Evolutionary conservation across 2,329 filamentous ascomycete species (phyloP), one percentile per base, ranked within the genome.

Genomic region (Harringtonia lauricola): DNA sequence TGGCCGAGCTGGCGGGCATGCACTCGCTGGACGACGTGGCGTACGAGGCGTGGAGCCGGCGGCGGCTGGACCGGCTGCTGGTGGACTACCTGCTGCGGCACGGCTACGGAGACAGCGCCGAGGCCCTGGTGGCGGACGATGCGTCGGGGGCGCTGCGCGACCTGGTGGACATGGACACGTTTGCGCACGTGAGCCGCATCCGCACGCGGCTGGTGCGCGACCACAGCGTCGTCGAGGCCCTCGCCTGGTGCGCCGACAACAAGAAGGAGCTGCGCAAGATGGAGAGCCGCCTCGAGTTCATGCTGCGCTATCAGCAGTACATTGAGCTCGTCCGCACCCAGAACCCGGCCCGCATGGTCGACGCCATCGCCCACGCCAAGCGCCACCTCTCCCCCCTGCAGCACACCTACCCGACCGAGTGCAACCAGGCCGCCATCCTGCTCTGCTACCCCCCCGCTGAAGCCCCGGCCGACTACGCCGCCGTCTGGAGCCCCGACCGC

Each of bases 171-270:
- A 72, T 95, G 2, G 81, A 88, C 41, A 90, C 88, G 0, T 96
- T 96, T 62, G 77, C 84, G 42, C 76, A 83, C 53, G 90, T 89
- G 67, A 82, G 82, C 48, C 74, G 73, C 46, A 87, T 96, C 51
- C 79, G 86, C 47, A 72, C 81, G 54, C 84, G 81, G 48, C 64
- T 98, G 47, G 37, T 49, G 66, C 46, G 76, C 36, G 71, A 72
- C 33, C 79, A 81, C 28, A 85, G 79, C 52, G 83, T 90, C 5
- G 71, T 72, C 30, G 85, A 94, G 54, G 89, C 88, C 19, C 63
- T 98, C 43, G 76, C 79, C 13, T 98, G 92, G 92, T 95, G 92
- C 60, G 77, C 72, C 15, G 90, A 96, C 56, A 95, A 95, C 62
- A 92, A 94, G 63, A 89, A 90, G 55, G 84, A 89, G 49, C 66